Conservation (phyloP, 768 basidiomycete species). For the Lentinula lateritia region DNA sequence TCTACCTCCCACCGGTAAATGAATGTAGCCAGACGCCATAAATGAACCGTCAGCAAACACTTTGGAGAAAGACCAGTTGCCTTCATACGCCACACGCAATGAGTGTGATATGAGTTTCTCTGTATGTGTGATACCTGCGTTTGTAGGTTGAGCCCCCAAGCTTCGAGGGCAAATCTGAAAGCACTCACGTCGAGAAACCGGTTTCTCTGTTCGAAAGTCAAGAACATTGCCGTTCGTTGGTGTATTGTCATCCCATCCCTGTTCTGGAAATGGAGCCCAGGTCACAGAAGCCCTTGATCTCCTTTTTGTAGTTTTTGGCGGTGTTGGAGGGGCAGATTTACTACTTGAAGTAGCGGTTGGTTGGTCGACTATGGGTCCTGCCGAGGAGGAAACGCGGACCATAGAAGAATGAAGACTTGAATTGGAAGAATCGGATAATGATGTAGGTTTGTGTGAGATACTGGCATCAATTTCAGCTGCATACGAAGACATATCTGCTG, state of each 20-base stretch:
- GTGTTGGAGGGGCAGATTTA: background rate
- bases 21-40: slow-evolving; percentile 65
- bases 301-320: background rate
- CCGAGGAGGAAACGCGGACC: slow-evolving; percentile 14
- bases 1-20: slow-evolving; percentile 47
- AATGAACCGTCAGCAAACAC: slow-evolving; percentile 70
- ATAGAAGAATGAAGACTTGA: slow-evolving; percentile 10
- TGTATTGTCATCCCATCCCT: slow-evolving; percentile 7
- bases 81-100: slow-evolving; percentile 39
- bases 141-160: slow-evolving; percentile 2
- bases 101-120: slow-evolving; percentile 42
- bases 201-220: slow-evolving; percentile 47
- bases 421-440: background rate
- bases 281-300: background rate
- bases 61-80: slow-evolving; percentile 63
- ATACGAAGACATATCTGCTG: background rate
- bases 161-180: background rate
- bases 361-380: background rate
- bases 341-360: background rate
- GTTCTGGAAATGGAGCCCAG: background rate
- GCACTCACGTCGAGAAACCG: slow-evolving; percentile 50
- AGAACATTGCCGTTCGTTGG: slow-evolving; percentile 44
- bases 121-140: slow-evolving; percentile 57
- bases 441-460: background rate
- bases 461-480: background rate